Evolutionary conservation across 1,284 basidiomycete species (phyloP).

Genomic region (Pterula multifida): DNA sequence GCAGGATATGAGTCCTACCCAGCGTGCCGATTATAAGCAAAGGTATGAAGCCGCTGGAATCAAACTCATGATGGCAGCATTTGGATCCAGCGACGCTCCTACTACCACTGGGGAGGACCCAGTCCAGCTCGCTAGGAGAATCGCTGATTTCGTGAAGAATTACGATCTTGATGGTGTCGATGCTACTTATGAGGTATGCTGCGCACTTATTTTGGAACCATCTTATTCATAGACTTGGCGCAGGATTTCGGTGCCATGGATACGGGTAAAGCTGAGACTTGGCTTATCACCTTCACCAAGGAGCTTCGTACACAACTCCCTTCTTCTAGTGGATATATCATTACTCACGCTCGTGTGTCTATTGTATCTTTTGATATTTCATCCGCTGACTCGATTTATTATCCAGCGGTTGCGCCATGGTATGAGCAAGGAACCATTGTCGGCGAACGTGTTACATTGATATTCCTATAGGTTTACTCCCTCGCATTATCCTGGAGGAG

Average conservation of each 20-base stretch:
- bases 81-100: conserved; percentile 42
- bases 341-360: conserved; percentile 26
- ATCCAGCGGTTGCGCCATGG: conserved; percentile 40
- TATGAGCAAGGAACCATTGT: conserved; percentile 11
- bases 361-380: not conserved
- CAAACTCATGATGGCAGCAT: conserved; percentile 42
- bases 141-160: conserved; percentile 38
- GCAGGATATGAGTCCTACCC: conserved; percentile 25
- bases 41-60: conserved; percentile 46
- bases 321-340: conserved; percentile 18
- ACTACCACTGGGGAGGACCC: conserved; percentile 33
- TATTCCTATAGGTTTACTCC: conserved; percentile 32
- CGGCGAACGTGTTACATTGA: not conserved
- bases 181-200: conserved; percentile 36
- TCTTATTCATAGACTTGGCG: not conserved
- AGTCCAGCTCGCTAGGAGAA: conserved; percentile 30
- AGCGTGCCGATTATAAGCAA: conserved; percentile 30
- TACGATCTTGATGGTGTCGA: conserved; percentile 42
- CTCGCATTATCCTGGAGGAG: conserved; percentile 37
- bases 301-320: conserved; percentile 22
- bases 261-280: conserved; percentile 23
- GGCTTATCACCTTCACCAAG: conserved; percentile 32
- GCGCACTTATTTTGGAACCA: not conserved
- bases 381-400: not conserved
- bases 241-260: conserved; percentile 30